phyloP scores from a whole-genome alignment of 192 early-diverging fungal genomes.

The Endogone sp. region DNA sequence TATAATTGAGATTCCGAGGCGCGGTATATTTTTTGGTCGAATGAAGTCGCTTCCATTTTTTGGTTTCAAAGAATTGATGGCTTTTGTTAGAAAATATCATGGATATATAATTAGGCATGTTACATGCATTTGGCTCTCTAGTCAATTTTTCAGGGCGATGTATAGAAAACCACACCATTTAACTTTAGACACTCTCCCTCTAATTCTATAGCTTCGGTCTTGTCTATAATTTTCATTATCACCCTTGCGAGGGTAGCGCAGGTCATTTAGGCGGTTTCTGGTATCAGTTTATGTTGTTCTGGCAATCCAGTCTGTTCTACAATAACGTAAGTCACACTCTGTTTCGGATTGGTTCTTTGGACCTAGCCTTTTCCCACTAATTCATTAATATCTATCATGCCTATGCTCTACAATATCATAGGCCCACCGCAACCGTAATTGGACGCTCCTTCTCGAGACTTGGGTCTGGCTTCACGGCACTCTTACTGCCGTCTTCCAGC shows the following conservation, averaged over 20 bases:
- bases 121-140: too few relatives aligned
- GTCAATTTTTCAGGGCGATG: too few relatives aligned
- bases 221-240: conserved; percentile 26
- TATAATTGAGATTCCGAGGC: conserved; percentile 25
- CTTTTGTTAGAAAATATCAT: conserved; percentile 23
- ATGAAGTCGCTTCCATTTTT: conserved; percentile 4
- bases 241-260: conserved; percentile 25
- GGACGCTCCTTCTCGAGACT: conserved; percentile 22
- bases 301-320: conserved; percentile 28
- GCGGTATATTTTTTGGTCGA: conserved; percentile 25
- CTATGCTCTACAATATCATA: background rate
- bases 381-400: too few relatives aligned
- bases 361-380: too few relatives aligned
- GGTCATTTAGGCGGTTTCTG: conserved; percentile 24
- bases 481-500: conserved; percentile 24
- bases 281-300: conserved; percentile 26
- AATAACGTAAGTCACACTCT: too few relatives aligned
- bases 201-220: too few relatives aligned
- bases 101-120: conserved; percentile 22
- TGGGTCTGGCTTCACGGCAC: conserved; percentile 29
- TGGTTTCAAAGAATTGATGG: conserved; percentile 13
- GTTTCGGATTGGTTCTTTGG: too few relatives aligned
- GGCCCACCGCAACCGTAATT: conserved; percentile 25
- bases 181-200: too few relatives aligned
- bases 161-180: too few relatives aligned